These are phyloP conservation scores for Pythium periplocum DNA, from an alignment of 352 stramenopile genomes.

Conservation along the genomic window DNA sequence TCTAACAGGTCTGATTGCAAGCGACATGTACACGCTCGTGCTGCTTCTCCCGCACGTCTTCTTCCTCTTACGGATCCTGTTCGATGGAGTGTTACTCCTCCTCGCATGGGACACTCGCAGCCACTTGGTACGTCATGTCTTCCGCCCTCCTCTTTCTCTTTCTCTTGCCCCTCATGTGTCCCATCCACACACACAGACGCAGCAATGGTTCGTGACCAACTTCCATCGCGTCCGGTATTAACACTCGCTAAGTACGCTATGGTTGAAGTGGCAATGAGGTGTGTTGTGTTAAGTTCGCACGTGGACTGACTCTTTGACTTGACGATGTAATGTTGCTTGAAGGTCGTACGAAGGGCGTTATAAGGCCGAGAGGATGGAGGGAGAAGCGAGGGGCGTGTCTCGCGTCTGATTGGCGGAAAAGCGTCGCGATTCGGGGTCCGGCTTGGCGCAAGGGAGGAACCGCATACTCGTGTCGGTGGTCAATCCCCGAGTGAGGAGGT, in stretches of 20 bases:
- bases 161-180: no score
- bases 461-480: background rate
- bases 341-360: constrained; percentile 12
- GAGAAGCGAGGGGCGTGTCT: background rate
- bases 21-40: constrained; percentile 32
- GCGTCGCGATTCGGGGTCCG: constrained; percentile 3
- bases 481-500: no score
- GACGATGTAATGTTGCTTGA: constrained; percentile 4
- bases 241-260: background rate
- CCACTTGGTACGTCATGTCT: constrained; percentile 31
- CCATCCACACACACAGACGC: constrained; percentile 21
- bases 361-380: constrained; percentile 25
- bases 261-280: background rate
- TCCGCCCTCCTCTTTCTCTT: no score
- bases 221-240: constrained; percentile 51
- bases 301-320: constrained; percentile 33
- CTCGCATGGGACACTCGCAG: constrained; percentile 32
- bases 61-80: constrained; percentile 51
- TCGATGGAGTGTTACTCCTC: constrained; percentile 40
- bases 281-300: constrained; percentile 11
- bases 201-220: constrained; percentile 57
- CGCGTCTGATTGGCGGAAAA: constrained; percentile 22
- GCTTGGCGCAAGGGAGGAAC: constrained; percentile 5
- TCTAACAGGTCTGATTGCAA: constrained; percentile 21
- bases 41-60: constrained; percentile 52